Conservation (phyloP, 805 yeast species). For the baker's yeast (Saccharomyces cerevisiae) region DNA sequence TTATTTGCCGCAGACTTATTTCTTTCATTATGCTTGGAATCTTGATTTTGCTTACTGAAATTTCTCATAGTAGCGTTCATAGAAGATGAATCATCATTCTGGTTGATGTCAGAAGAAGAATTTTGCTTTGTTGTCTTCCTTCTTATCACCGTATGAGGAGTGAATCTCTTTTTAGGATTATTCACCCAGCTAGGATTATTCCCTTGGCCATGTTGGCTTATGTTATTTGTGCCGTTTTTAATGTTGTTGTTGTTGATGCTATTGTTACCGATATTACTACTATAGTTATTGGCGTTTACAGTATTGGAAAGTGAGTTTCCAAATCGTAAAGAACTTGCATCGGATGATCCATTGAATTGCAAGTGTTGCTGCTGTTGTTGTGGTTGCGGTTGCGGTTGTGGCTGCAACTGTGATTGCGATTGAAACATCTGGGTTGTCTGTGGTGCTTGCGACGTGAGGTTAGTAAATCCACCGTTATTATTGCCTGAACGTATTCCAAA, state of each 20-base stretch:
- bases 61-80: background rate
- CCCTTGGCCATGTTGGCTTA: constrained; percentile 4
- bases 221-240: background rate
- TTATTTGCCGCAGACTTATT: background rate
- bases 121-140: constrained; percentile 16
- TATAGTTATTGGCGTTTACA: background rate
- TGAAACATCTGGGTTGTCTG: background rate
- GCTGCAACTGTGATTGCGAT: background rate
- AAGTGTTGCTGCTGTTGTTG: background rate
- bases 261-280: background rate
- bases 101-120: background rate
- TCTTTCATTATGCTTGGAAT: background rate
- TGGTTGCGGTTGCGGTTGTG: background rate
- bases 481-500: background rate
- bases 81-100: background rate
- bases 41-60: background rate
- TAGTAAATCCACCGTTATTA: background rate
- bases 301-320: background rate
- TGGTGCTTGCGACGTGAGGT: background rate
- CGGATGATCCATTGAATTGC: background rate
- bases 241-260: background rate
- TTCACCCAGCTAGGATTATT: constrained; percentile 33
- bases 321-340: background rate
- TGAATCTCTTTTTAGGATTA: constrained; percentile 37
- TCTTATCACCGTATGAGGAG: constrained; percentile 41